A percentile compares a stretch with the other conserved stretches of the same genome.
These are phyloP conservation scores for Pittosporum tobira DNA, from an alignment of 129 eudicot genomes.

Conservation along the genomic window DNA sequence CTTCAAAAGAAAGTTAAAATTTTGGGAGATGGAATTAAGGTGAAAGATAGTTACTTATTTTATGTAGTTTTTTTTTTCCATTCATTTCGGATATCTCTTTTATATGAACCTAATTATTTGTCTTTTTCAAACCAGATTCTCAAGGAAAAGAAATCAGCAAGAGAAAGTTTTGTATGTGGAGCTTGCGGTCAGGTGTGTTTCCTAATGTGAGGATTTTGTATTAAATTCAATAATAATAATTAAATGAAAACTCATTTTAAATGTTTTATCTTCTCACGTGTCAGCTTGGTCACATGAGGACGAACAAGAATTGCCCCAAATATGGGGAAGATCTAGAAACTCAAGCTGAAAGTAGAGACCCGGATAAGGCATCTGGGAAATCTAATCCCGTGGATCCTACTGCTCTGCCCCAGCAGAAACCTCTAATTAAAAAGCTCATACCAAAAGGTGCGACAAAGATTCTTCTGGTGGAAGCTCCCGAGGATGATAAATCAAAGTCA, in stretches of 20 bases:
- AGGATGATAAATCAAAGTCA: slow-evolving; percentile 48
- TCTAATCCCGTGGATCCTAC: slow-evolving; percentile 31
- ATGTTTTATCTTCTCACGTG: slow-evolving; percentile 3
- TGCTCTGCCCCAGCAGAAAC: slow-evolving; percentile 42
- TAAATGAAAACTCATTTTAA: not conserved
- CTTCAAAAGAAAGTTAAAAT: slow-evolving; percentile 68
- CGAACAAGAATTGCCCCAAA: slow-evolving; percentile 89
- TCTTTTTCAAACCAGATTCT: slow-evolving; percentile 38
- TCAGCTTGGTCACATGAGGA: slow-evolving; percentile 95
- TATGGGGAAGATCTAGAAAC: slow-evolving; percentile 62
- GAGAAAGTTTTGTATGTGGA: slow-evolving; percentile 90
- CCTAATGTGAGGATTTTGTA: not conserved
- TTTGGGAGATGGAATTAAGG: slow-evolving; percentile 69
- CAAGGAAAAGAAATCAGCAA: slow-evolving; percentile 85
- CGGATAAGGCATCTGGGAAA: slow-evolving; percentile 38
- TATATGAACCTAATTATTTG: not conserved
- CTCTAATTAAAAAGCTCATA: slow-evolving; percentile 35
- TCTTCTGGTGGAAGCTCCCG: slow-evolving; percentile 51
- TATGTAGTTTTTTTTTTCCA: too few species aligned
- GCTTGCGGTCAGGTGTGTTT: slow-evolving; percentile 93
- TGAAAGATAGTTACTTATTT: too few species aligned
- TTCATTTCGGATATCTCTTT: too few species aligned
- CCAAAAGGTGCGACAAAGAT: slow-evolving; percentile 47
- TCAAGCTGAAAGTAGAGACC: slow-evolving; percentile 51
- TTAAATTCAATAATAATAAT: too few species aligned